phyloP scores from a whole-genome alignment of 2,329 filamentous ascomycete species.

The Fusarium sulawesiense region DNA sequence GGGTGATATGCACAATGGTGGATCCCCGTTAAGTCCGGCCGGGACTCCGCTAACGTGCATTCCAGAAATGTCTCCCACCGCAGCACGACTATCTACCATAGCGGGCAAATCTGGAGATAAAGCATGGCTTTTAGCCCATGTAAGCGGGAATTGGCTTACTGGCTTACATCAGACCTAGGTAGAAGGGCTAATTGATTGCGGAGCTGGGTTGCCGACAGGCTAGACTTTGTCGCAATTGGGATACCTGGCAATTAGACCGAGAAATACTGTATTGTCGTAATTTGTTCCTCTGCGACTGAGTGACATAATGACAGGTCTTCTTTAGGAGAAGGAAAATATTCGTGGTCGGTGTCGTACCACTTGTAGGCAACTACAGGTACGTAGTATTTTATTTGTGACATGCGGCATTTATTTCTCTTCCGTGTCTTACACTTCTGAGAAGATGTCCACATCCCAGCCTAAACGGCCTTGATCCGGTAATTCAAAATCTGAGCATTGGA shows the following conservation, averaged over 20 bases:
- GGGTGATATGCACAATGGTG: background rate
- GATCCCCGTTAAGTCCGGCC: background rate
- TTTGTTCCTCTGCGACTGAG: no score
- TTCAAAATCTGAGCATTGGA: background rate
- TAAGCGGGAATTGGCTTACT: background rate
- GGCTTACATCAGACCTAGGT: background rate
- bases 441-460: no score
- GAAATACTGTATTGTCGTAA: no score
- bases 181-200: background rate
- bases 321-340: no score
- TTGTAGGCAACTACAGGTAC: background rate
- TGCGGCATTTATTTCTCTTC: background rate
- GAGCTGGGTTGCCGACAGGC: no score
- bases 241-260: no score
- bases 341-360: background rate
- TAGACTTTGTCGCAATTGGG: background rate
- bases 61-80: background rate
- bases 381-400: background rate
- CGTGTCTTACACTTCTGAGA: accelerated
- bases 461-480: accelerated
- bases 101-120: background rate
- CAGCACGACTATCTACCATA: no score
- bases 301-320: background rate
- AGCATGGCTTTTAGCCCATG: background rate
- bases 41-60: background rate